Percentiles rank a stretch among this genome's conserved stretches.
These are phyloP conservation scores for Cicer judaicum DNA, from an alignment of 306 rosid genomes.

Conservation along the genomic window DNA sequence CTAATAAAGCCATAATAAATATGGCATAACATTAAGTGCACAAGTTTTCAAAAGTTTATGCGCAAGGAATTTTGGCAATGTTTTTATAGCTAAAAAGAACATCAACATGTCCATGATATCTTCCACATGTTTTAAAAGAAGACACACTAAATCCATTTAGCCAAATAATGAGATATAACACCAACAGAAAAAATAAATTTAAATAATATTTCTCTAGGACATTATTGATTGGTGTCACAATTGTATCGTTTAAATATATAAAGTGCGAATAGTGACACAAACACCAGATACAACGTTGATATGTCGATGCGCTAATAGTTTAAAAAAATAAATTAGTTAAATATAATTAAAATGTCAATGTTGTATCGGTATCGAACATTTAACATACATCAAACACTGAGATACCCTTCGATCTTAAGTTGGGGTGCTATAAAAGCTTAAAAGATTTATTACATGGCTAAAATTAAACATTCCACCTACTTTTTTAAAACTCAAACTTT, in stretches of 20 bases:
- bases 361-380: no score
- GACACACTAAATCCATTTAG: not conserved
- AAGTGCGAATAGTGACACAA: no score
- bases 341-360: no score
- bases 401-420: no score
- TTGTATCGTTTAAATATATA: not conserved
- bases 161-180: slow-evolving; percentile 17
- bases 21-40: not conserved
- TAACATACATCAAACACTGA: no score
- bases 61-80: slow-evolving; percentile 27
- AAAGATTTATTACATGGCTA: not conserved
- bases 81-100: slow-evolving; percentile 11
- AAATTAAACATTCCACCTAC: not conserved
- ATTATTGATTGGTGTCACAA: slow-evolving; percentile 33
- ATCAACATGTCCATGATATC: not conserved
- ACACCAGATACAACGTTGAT: no score
- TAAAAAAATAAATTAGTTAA: no score
- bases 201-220: slow-evolving; percentile 33
- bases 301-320: no score
- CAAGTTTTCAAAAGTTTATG: slow-evolving; percentile 7
- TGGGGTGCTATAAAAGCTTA: no score
- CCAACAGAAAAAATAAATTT: slow-evolving; percentile 4
- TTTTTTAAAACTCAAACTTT: not conserved
- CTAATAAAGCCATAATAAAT: slow-evolving; percentile 54
- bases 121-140: not conserved